Percentiles rank a stretch among this genome's conserved stretches.
Evolutionary conservation across 2,329 filamentous ascomycete genomes (phyloP).

Genomic region (Dissoconium aciculare): DNA sequence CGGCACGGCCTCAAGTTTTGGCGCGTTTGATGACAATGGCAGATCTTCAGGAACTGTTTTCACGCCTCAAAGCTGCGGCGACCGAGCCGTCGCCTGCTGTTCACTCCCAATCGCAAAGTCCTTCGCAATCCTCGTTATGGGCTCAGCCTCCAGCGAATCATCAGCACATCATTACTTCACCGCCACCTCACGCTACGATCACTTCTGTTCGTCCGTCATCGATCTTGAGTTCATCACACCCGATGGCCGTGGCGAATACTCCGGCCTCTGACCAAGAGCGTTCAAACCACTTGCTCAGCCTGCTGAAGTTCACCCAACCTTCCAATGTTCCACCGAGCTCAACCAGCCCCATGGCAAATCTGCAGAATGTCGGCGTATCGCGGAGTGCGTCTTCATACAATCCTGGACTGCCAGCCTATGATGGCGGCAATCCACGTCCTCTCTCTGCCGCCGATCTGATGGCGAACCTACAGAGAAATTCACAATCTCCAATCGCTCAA

Average conservation of each 20-base stretch:
- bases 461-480: slow-evolving; percentile 39
- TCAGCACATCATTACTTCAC: slow-evolving; percentile 12
- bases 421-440: slow-evolving; percentile 12
- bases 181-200: too few species aligned
- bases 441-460: slow-evolving; percentile 44
- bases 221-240: too few species aligned
- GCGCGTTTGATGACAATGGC: slow-evolving; percentile 28
- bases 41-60: slow-evolving; percentile 31
- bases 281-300: slow-evolving; percentile 41
- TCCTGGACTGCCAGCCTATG: slow-evolving; percentile 8
- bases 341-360: slow-evolving; percentile 24
- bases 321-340: not conserved
- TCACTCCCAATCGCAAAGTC: slow-evolving; percentile 4
- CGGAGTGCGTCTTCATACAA: slow-evolving; percentile 11
- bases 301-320: slow-evolving; percentile 46
- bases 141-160: slow-evolving; percentile 5
- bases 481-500: slow-evolving; percentile 8
- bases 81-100: slow-evolving; percentile 6
- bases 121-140: not conserved
- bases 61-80: slow-evolving; percentile 25
- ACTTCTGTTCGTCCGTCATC: too few species aligned
- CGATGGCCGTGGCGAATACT: slow-evolving; percentile 22
- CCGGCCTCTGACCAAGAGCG: slow-evolving; percentile 25
- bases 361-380: slow-evolving; percentile 20
- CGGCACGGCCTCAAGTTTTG: too few species aligned